Evolutionary conservation across 768 basidiomycete genomes (phyloP), one percentile per base, ranked within the genome.

Genomic region (Lyophyllum shimeji): DNA sequence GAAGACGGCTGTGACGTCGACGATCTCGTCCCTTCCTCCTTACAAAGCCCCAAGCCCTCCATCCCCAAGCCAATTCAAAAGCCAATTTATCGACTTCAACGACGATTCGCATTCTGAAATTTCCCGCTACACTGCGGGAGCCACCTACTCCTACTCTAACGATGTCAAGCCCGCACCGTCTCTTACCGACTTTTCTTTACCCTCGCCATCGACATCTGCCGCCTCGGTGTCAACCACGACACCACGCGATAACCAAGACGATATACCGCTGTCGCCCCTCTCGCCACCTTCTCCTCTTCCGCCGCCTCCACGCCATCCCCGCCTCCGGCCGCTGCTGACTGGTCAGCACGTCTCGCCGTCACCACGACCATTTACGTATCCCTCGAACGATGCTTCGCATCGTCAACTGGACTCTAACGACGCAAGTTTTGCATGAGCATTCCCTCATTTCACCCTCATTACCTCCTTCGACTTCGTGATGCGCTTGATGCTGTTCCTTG

Each of bases 341-440:
- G 34, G 34, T 27, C 50, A 43, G 27, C 39, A 42, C 3, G 27
- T 17, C 13, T 39, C 42, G 15, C 42, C n/a, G 2, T 52, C 50
- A 27, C 42, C 39, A 42, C 50, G 50, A 31, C 50, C 50, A 3
- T 43, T 42, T 31, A 43, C 50, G 42, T 52, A 52, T 21, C 50
- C 50, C 17, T 52, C 50, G 1, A 2, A 43, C 12, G 39, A 52
- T 25, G 39, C 50, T 15, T 42, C 39, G n/a, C 50, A 52, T 43
- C 21, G 24, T 43, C 39, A 18, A 15, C 8, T 50, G 6, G 18
- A 18, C 37, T 37, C 17, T 34, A 12, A 17, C 20, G 7, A 40
- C 11, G 34, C 27, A 18, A 9, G 7, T n/a, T 31, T 23, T 24
- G 44, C 21, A 45, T 33, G 12, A 13, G 7, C 17, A 31, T 9